These are phyloP conservation scores for Saccharomycopsis microspora DNA, from an alignment of 805 yeast genomes.

Conservation along the genomic window DNA sequence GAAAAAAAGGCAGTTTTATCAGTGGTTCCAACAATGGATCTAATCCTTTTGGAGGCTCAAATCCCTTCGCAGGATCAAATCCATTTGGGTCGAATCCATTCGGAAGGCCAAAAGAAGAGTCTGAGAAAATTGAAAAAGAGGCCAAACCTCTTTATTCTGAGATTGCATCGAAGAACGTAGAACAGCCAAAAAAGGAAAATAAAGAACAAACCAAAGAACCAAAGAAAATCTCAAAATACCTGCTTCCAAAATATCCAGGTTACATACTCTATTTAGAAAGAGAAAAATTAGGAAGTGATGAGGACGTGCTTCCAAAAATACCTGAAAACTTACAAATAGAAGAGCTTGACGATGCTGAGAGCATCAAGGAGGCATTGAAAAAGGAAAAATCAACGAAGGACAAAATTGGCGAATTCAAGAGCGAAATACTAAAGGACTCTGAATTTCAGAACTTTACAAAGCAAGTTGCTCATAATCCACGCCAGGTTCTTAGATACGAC, in stretches of 20 bases:
- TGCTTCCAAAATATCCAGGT: conserved; percentile 48
- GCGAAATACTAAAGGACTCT: conserved; percentile 57
- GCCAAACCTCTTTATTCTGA: conserved; percentile 9
- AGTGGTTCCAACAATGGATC: background rate
- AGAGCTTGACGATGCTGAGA: conserved; percentile 29
- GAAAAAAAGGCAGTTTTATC: background rate
- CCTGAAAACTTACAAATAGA: conserved; percentile 48
- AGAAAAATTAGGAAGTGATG: conserved; percentile 44
- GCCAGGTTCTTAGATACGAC: conserved; percentile 80
- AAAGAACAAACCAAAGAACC: conserved; percentile 20
- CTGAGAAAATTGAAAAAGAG: background rate
- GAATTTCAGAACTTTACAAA: conserved; percentile 72
- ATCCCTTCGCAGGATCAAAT: conserved; percentile 23
- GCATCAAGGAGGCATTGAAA: conserved; percentile 15
- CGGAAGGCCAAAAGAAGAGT: background rate
- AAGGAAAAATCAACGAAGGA: conserved; percentile 2
- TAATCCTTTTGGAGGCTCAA: conserved; percentile 20
- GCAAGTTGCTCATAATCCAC: conserved; percentile 68
- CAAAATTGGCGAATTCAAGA: conserved; percentile 30
- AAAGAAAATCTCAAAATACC: conserved; percentile 18
- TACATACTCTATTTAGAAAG: conserved; percentile 59
- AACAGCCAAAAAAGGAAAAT: conserved; percentile 16
- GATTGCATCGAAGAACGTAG: conserved; percentile 1
- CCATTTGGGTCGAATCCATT: conserved; percentile 34
- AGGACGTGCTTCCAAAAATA: conserved; percentile 33